phyloP scores from a whole-genome alignment of 2,329 filamentous ascomycete species.

The Penicillium sp. region DNA sequence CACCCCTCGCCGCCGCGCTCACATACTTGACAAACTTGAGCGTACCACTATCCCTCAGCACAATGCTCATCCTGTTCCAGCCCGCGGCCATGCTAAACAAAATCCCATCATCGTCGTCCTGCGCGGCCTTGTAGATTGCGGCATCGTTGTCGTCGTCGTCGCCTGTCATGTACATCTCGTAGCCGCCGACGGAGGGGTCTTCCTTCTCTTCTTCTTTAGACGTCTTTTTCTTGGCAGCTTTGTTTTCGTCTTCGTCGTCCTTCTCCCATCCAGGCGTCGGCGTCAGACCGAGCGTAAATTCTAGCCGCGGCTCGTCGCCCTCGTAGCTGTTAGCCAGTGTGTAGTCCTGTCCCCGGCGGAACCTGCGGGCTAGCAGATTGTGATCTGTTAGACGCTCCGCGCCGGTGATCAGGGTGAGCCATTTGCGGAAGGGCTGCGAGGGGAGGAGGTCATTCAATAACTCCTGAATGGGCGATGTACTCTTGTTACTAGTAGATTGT shows the following conservation, averaged over 20 bases:
- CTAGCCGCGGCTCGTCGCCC: slow-evolving; percentile 67
- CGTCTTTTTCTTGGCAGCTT: slow-evolving; percentile 25
- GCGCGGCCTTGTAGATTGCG: slow-evolving; percentile 75
- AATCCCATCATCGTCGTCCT: slow-evolving; percentile 70
- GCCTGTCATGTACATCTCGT: slow-evolving; percentile 84
- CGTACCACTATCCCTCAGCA: slow-evolving; percentile 78
- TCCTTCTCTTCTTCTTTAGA: slow-evolving; percentile 22
- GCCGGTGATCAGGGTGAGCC: slow-evolving; percentile 79
- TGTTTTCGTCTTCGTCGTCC: slow-evolving; percentile 50
- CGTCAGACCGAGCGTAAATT: slow-evolving; percentile 83
- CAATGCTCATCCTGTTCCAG: slow-evolving; percentile 92
- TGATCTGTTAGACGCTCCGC: slow-evolving; percentile 63
- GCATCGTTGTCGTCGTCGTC: slow-evolving; percentile 63
- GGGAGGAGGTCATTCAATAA: slow-evolving; percentile 79
- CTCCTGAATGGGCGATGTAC: slow-evolving; percentile 60
- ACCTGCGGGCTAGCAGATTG: slow-evolving; percentile 78
- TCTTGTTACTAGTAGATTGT: slow-evolving; percentile 53
- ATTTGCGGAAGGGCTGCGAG: slow-evolving; percentile 80
- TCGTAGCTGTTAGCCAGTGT: slow-evolving; percentile 84
- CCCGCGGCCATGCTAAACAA: slow-evolving; percentile 64
- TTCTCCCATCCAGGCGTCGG: slow-evolving; percentile 82
- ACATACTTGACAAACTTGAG: slow-evolving; percentile 97
- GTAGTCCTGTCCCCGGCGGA: slow-evolving; percentile 84
- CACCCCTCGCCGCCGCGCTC: slow-evolving; percentile 73
- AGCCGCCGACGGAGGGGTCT: slow-evolving; percentile 45